Base-by-base conservation (phyloP, 441 rosid genomes). In the Aquilaria agallochum region DNA sequence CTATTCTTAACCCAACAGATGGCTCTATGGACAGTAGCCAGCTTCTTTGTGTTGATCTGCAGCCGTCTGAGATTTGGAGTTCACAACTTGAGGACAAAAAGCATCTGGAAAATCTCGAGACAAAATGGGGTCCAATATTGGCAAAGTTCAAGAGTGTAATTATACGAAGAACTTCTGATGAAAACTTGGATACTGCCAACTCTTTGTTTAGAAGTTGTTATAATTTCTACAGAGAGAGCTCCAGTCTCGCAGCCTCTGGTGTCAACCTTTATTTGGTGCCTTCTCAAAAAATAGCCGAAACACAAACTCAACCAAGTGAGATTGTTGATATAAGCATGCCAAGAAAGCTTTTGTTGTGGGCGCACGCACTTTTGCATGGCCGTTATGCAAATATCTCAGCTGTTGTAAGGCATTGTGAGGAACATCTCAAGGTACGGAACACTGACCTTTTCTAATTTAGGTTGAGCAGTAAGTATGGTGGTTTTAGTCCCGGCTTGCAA, bases 331-430 rank as follows among this genome's bases (percentile, higher is more conserved):
- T 92, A 58, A 92, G 97, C 86, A 69, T 78, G 72, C 98, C 92
- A 31, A 84, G 98, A 85, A 95, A 92, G 82, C 85, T 95, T 74
- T 88, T 90, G 68, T 71, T 88, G 85, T 95, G 99, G 99, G 96
- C 97, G 55, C 92, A 88, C 78, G 78, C 84, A 0, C 64, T 92
- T 58, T 62, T 80, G 80, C 87, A 87, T 55, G 97, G 98, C 63
- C 87, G 80, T 42, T 84, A 74, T 73, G 83, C 94, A 51, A 90
- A 74, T 78, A 90, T 95, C 60, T 83, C 96, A 0, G 72, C 62
- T 32, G 99, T 84, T 65, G 80, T 95, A 60, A 95, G 84, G 70
- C 79, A 85, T 70, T 90, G 97, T 72, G 99, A 95, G 78, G 99
- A 95, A 80, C 87, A 80, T 65, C 62, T 84, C 5, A 92, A 95